These are phyloP conservation scores for Xylaria digitata DNA, from an alignment of 2,329 filamentous ascomycete species.

Conservation along the genomic window DNA sequence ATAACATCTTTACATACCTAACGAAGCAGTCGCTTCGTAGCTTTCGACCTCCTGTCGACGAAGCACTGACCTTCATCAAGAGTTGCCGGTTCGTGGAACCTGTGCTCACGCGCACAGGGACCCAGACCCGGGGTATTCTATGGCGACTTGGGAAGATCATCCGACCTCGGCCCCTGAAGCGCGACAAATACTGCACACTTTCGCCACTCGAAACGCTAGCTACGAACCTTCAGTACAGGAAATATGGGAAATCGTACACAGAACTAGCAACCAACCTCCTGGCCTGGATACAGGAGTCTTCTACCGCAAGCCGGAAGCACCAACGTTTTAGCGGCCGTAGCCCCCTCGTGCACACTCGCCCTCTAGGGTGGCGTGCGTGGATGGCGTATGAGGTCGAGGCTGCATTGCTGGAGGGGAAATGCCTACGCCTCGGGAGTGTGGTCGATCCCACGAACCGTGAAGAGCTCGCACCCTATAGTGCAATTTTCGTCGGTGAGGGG, in stretches of 20 bases:
- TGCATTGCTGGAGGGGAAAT: constrained; percentile 44
- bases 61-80: constrained; percentile 48
- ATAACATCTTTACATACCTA: constrained; percentile 44
- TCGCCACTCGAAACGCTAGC: constrained; percentile 42
- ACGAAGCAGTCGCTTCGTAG: constrained; percentile 44
- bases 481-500: constrained; percentile 44
- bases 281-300: constrained; percentile 27
- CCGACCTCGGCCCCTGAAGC: constrained; percentile 41
- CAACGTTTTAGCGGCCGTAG: constrained; percentile 27
- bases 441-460: constrained; percentile 35
- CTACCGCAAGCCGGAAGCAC: constrained; percentile 22
- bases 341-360: constrained; percentile 26
- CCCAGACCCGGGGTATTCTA: constrained; percentile 42
- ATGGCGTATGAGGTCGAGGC: constrained; percentile 45
- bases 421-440: constrained; percentile 43
- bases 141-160: constrained; percentile 47
- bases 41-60: constrained; percentile 44
- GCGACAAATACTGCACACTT: constrained; percentile 41
- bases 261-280: constrained; percentile 42
- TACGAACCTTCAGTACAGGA: constrained; percentile 42
- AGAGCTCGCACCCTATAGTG: constrained; percentile 35
- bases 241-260: constrained; percentile 38
- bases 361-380: constrained; percentile 42
- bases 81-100: constrained; percentile 46
- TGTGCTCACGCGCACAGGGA: constrained; percentile 40